Percentiles rank a stretch among this genome's conserved stretches.
Conservation (phyloP, 179 eudicot species). For the Vitellaria paradoxa region DNA sequence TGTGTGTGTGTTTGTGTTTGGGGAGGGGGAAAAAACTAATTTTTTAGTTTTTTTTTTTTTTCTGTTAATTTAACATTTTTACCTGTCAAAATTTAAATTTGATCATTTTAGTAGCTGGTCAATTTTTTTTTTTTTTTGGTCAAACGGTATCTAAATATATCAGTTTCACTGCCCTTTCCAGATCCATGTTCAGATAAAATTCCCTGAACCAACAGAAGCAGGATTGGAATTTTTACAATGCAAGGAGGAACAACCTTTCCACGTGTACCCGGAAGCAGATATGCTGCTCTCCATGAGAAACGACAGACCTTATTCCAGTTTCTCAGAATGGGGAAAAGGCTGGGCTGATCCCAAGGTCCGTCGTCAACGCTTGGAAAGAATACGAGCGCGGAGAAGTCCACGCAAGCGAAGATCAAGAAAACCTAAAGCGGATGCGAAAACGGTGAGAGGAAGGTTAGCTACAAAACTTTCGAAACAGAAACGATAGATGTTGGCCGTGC, state of each 20-base stretch:
- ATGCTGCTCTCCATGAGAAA: conserved; percentile 49
- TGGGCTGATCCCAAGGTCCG: conserved; percentile 98
- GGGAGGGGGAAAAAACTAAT: no score
- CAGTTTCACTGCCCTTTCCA: conserved; percentile 17
- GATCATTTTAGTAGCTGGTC: no score
- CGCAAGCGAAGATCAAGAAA: conserved; percentile 35
- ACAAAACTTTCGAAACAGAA: conserved; percentile 52
- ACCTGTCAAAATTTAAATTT: no score
- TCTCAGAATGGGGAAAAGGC: conserved; percentile 84
- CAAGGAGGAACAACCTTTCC: conserved; percentile 34
- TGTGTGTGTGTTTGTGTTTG: no score
- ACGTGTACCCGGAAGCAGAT: conserved; percentile 75
- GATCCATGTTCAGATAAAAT: conserved; percentile 59
- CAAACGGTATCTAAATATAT: neutral
- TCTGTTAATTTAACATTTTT: no score
- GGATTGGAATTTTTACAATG: conserved; percentile 55
- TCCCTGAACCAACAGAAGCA: conserved; percentile 56
- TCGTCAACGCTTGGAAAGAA: conserved; percentile 49
- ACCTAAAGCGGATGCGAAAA: conserved; percentile 20
- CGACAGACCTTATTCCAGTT: conserved; percentile 41
- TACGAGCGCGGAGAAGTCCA: conserved; percentile 32
- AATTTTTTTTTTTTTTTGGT: no score
- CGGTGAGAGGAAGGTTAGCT: conserved; percentile 63
- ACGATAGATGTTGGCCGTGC: conserved; percentile 9
- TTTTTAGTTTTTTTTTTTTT: no score